Percentiles rank a stretch among this genome's conserved stretches.
These are phyloP conservation scores for Aspergillus sclerotioniger DNA, from an alignment of 495 filamentous ascomycete species.

Conservation along the genomic window DNA sequence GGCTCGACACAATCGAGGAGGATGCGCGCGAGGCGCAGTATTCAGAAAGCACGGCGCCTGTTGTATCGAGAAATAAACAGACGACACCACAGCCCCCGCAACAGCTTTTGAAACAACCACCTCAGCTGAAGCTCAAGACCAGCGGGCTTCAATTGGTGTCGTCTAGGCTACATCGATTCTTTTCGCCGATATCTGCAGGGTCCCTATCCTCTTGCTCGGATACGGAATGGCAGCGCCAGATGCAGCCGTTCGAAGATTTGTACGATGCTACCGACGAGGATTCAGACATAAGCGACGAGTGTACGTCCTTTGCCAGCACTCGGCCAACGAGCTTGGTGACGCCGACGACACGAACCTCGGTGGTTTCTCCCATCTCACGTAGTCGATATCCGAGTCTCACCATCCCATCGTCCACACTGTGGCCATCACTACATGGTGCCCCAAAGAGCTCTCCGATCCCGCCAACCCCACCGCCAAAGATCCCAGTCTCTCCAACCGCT, in stretches of 20 bases:
- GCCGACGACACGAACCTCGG: constrained; percentile 39
- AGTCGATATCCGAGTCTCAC: constrained; percentile 64
- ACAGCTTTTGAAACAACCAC: constrained; percentile 12
- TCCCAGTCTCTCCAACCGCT: constrained; percentile 72
- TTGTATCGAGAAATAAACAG: background rate
- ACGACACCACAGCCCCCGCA: background rate
- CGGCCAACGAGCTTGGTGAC: constrained; percentile 41
- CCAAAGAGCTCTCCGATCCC: constrained; percentile 65
- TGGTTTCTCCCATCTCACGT: constrained; percentile 39
- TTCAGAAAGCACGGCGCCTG: constrained; percentile 13
- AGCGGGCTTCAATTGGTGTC: constrained; percentile 32
- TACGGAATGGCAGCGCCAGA: constrained; percentile 45
- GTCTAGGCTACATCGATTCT: constrained; percentile 29
- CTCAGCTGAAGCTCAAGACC: constrained; percentile 40
- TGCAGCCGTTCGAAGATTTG: constrained; percentile 71
- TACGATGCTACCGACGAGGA: constrained; percentile 82
- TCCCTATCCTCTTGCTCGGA: constrained; percentile 45
- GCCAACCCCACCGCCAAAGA: constrained; percentile 71
- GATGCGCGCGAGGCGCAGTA: constrained; percentile 48
- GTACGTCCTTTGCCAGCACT: constrained; percentile 41
- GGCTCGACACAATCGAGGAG: constrained; percentile 87
- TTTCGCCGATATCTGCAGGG: constrained; percentile 38
- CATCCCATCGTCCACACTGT: constrained; percentile 65
- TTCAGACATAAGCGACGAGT: constrained; percentile 50
- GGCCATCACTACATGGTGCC: constrained; percentile 53